These are phyloP conservation scores for Cyphellophora attinorum DNA, from an alignment of 2,329 filamentous ascomycete species.

Conservation along the genomic window DNA sequence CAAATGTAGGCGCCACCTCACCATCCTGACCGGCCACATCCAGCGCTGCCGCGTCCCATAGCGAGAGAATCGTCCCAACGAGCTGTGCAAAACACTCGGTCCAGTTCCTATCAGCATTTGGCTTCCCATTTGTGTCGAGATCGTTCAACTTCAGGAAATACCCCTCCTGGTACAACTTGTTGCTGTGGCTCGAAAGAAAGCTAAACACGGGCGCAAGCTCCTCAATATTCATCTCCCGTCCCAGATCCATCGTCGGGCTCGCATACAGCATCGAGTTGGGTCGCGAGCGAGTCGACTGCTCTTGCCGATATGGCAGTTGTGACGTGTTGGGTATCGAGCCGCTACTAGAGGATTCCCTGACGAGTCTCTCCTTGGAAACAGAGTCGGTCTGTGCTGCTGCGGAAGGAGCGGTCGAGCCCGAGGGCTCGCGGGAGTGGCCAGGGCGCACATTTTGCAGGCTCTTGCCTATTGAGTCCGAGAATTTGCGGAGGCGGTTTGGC, in stretches of 20 bases:
- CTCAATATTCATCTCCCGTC: slow-evolving; percentile 67
- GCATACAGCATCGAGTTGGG: background rate
- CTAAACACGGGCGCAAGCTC: slow-evolving; percentile 90
- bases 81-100: slow-evolving; percentile 95
- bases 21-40: slow-evolving; percentile 78
- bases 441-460: background rate
- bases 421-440: background rate
- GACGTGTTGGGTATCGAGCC: no score
- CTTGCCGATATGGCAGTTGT: no score
- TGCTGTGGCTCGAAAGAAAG: slow-evolving; percentile 86
- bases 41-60: slow-evolving; percentile 90
- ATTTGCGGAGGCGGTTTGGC: background rate
- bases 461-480: no score
- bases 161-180: slow-evolving; percentile 95
- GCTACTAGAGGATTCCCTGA: background rate
- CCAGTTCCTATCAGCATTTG: slow-evolving; percentile 81
- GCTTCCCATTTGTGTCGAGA: slow-evolving; percentile 79
- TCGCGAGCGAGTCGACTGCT: background rate
- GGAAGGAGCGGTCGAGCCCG: background rate
- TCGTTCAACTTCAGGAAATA: slow-evolving; percentile 97
- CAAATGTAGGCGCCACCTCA: slow-evolving; percentile 82
- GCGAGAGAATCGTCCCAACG: slow-evolving; percentile 83
- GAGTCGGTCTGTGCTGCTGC: slow-evolving; percentile 1
- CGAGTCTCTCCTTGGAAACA: background rate
- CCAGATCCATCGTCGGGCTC: slow-evolving; percentile 75